A percentile compares a stretch with the other conserved stretches of the same genome.
Evolutionary conservation across 768 basidiomycete species (phyloP).

Genomic region (Boletus vermiculosoides): DNA sequence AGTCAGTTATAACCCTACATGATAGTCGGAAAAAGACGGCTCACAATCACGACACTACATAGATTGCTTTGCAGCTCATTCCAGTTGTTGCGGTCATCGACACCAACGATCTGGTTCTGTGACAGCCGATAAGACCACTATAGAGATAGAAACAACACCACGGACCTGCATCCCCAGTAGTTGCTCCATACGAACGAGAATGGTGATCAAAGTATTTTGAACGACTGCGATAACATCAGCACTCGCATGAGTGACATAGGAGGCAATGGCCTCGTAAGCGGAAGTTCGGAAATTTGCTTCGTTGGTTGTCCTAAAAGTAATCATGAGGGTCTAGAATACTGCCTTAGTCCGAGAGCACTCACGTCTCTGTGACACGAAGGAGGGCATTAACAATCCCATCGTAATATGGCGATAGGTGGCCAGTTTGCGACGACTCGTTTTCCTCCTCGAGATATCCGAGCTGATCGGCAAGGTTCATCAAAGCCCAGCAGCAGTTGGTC

Average conservation of each 20-base stretch:
- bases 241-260: constrained; percentile 79
- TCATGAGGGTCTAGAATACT: constrained; percentile 11
- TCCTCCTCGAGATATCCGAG: constrained; percentile 69
- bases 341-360: constrained; percentile 22
- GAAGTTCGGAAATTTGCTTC: constrained; percentile 93
- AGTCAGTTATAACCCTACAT: constrained; percentile 1
- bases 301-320: constrained; percentile 59
- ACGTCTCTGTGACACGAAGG: constrained; percentile 86
- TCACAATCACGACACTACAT: constrained; percentile 83
- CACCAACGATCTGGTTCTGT: constrained; percentile 89
- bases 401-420: constrained; percentile 84
- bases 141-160: constrained; percentile 4
- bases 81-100: constrained; percentile 98
- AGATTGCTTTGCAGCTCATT: constrained; percentile 96
- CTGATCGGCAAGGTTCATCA: constrained; percentile 95
- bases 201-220: constrained; percentile 75
- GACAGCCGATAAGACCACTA: background rate
- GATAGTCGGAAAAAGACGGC: constrained; percentile 26
- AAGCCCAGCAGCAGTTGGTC: constrained; percentile 92
- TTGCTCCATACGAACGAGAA: constrained; percentile 89
- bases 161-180: constrained; percentile 78
- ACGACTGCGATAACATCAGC: constrained; percentile 78
- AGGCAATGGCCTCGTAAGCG: constrained; percentile 93
- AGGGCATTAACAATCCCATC: constrained; percentile 84
- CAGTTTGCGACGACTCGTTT: constrained; percentile 50